Base-by-base conservation (phyloP, 352 stramenopile species). In the Stramenopiles sp. region DNA sequence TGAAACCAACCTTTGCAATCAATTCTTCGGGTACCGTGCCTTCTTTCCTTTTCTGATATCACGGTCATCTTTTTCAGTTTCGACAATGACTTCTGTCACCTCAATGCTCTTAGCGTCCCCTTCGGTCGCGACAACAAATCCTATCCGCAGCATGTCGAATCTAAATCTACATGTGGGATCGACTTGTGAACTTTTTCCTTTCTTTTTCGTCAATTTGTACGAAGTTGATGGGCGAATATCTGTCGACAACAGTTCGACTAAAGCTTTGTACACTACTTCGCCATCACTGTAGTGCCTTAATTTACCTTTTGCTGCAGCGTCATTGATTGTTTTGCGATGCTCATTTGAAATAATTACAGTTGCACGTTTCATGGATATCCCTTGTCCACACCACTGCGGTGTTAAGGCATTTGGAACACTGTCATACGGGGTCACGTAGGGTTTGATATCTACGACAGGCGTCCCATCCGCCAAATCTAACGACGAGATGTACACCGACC, bases 381-480 rank as follows among this genome's bases (percentile, higher is more conserved):
- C 71, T 8, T 33, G 4, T 31, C 71, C 71, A 33, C 71, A 78
- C 71, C 71, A 78, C 8, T 4, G 22, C 22, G 71, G 71, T 78
- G 71, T 78, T 14, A 78, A 14, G 8, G 71, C 71, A 4, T 4
- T 86, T 0, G 82, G 80, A 1, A 93, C 85, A 76, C 86, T 88
- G 85, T 94, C 90, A 44, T 90, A 89, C 8, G 89, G 89, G 1
- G 71, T 78, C 67, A 99, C 95, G 85, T 98, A 99, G 7, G 96
- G 96, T 86, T 99, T 99, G 78, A 99, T 92, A 84, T 99, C 96
- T 27, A 99, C 86, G 32, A 99, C 91, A 0, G 96, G 96, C 30
- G 96, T 99, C 78, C 95, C 95, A 85, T 99, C 90, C 75, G 97
- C 90, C 4, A 98, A 88, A 84, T 98, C 94, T 75, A 97, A 89